phyloP scores from a whole-genome alignment of 192 early-diverging fungal species.

The Linnemannia hyalina region DNA sequence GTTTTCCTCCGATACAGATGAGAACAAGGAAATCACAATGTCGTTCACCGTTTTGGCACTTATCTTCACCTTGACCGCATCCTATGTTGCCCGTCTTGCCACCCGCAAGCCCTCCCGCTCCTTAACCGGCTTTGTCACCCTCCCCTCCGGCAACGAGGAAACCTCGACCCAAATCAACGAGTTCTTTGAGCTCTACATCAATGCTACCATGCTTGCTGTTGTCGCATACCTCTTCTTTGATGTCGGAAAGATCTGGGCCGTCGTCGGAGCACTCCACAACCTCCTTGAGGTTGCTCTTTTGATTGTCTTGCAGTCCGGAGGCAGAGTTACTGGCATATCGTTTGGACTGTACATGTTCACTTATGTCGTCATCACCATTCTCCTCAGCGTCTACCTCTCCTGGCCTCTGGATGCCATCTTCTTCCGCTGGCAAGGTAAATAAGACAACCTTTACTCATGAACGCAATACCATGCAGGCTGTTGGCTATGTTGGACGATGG shows the following conservation, averaged over 20 bases:
- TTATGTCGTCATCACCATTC: slow-evolving; percentile 33
- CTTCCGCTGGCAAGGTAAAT: slow-evolving; percentile 58
- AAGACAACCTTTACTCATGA: not conserved
- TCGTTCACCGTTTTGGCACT: slow-evolving; percentile 43
- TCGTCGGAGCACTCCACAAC: slow-evolving; percentile 56
- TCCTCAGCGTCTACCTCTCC: slow-evolving; percentile 40
- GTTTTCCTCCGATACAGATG: slow-evolving; percentile 22
- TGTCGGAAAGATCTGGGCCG: slow-evolving; percentile 60
- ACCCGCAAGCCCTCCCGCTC: slow-evolving; percentile 36
- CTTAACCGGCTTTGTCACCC: slow-evolving; percentile 43
- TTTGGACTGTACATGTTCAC: slow-evolving; percentile 51
- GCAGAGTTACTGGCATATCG: slow-evolving; percentile 43
- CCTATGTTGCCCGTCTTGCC: slow-evolving; percentile 32
- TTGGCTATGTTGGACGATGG: not conserved
- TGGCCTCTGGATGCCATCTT: slow-evolving; percentile 59
- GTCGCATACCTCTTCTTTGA: slow-evolving; percentile 49
- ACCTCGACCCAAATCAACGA: slow-evolving; percentile 49
- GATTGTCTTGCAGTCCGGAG: slow-evolving; percentile 51
- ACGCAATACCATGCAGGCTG: not conserved
- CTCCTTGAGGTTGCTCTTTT: slow-evolving; percentile 58
- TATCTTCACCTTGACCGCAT: slow-evolving; percentile 24
- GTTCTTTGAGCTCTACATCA: slow-evolving; percentile 45
- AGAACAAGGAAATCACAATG: slow-evolving; percentile 36
- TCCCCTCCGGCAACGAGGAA: slow-evolving; percentile 29
- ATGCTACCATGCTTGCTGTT: slow-evolving; percentile 42